Conservation (phyloP, 306 rosid genomes). For the Hippophae rhamnoides region DNA sequence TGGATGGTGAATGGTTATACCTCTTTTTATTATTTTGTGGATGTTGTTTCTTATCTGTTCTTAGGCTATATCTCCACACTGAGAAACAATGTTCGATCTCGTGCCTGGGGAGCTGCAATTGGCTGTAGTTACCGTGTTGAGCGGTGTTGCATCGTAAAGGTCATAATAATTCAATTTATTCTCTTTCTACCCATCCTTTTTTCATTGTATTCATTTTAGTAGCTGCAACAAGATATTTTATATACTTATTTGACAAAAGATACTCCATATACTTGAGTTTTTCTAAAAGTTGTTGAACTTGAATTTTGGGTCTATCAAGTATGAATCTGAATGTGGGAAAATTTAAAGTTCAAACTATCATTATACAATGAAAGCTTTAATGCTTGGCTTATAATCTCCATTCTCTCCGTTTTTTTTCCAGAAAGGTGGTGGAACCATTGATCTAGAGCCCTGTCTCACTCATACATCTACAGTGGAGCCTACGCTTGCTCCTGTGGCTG, state of each 20-base stretch:
- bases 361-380: background rate
- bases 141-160: slow-evolving; percentile 94
- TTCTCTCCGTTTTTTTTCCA: slow-evolving; percentile 32
- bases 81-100: slow-evolving; percentile 93
- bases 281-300: too few species aligned
- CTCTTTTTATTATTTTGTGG: background rate
- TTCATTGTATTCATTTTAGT: background rate
- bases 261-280: too few species aligned
- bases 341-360: background rate
- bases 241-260: too few species aligned
- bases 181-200: slow-evolving; percentile 7
- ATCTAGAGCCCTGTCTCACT: slow-evolving; percentile 90
- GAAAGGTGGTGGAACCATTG: slow-evolving; percentile 92
- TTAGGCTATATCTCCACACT: slow-evolving; percentile 81
- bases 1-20: background rate
- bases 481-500: slow-evolving; percentile 87
- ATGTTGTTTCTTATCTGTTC: background rate
- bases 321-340: too few species aligned
- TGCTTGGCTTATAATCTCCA: slow-evolving; percentile 9
- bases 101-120: slow-evolving; percentile 98
- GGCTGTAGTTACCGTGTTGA: slow-evolving; percentile 91
- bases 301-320: too few species aligned
- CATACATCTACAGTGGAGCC: slow-evolving; percentile 92
- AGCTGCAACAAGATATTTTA: too few species aligned
- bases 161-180: slow-evolving; percentile 19